These are phyloP conservation scores for Thalassiosira hispida DNA, from an alignment of 352 stramenopile genomes.

Conservation along the genomic window DNA sequence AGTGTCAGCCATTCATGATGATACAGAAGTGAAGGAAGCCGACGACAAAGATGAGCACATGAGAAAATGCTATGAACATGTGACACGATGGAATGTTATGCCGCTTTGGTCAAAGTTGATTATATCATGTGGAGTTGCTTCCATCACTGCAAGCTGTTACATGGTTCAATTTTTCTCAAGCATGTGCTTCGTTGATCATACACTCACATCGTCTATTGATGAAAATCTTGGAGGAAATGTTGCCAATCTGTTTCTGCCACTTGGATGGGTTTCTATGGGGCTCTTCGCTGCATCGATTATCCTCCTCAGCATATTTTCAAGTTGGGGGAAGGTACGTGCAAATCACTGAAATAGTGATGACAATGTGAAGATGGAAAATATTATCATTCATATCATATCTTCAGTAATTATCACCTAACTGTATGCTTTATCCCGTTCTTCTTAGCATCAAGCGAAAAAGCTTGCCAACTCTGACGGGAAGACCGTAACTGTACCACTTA, in stretches of 20 bases:
- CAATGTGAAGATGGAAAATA: too few relatives aligned
- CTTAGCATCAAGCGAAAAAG: slow-evolving; percentile 23
- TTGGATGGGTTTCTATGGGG: slow-evolving; percentile 50
- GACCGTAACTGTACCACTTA: slow-evolving; percentile 3
- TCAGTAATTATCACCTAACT: background rate
- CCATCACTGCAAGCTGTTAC: slow-evolving; percentile 64
- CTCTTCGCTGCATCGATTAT: slow-evolving; percentile 53
- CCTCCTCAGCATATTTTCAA: slow-evolving; percentile 47
- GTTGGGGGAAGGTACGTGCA: slow-evolving; percentile 56
- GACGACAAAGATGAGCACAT: slow-evolving; percentile 57
- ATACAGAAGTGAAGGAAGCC: slow-evolving; percentile 63
- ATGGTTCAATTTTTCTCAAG: slow-evolving; percentile 66
- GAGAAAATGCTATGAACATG: slow-evolving; percentile 53
- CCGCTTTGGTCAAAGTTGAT: slow-evolving; percentile 48
- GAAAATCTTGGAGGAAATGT: slow-evolving; percentile 64
- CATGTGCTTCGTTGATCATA: slow-evolving; percentile 60
- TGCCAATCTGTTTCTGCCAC: slow-evolving; percentile 54
- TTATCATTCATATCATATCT: background rate
- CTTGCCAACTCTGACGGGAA: slow-evolving; percentile 4
- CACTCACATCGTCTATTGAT: slow-evolving; percentile 59
- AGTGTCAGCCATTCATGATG: slow-evolving; percentile 57
- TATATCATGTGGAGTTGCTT: slow-evolving; percentile 36
- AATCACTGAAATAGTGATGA: background rate
- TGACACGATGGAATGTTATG: slow-evolving; percentile 58
- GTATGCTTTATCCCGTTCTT: background rate